phyloP scores from a whole-genome alignment of 495 filamentous ascomycete genomes.

The Neurospora sp. region DNA sequence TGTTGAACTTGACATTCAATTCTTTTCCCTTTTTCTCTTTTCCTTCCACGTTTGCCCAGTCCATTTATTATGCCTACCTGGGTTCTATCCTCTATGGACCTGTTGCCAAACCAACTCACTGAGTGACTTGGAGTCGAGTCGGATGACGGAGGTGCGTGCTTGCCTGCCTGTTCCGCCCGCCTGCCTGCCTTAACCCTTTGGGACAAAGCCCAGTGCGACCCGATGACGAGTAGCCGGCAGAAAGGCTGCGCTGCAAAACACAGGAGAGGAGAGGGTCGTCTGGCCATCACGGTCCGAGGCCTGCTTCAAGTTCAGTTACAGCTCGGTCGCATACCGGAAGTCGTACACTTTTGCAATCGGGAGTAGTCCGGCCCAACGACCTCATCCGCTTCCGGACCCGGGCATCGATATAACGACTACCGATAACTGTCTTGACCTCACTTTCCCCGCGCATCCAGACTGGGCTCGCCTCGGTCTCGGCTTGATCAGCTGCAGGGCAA shows the following conservation, averaged over 20 bases:
- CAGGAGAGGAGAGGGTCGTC: neutral
- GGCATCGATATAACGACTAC: neutral
- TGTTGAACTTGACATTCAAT: neutral
- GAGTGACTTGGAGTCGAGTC: neutral
- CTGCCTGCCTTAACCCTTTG: neutral
- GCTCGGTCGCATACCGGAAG: neutral
- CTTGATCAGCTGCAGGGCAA: neutral
- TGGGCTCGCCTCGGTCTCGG: neutral
- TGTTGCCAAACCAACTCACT: neutral
- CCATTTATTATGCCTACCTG: too few species aligned
- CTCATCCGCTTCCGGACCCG: neutral
- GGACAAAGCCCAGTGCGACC: neutral
- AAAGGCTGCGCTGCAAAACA: neutral
- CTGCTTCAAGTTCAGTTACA: neutral
- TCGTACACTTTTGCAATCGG: neutral
- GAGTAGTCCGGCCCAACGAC: neutral
- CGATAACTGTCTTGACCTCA: neutral
- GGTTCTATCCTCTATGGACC: too few species aligned
- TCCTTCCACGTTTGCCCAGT: too few species aligned
- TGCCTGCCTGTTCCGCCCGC: neutral
- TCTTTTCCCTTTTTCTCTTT: neutral
- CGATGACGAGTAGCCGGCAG: neutral
- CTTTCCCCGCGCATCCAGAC: neutral
- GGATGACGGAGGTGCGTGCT: neutral
- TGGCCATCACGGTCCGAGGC: neutral